Conservation (phyloP, 352 stramenopile genomes). For the Pythium graminicola region DNA sequence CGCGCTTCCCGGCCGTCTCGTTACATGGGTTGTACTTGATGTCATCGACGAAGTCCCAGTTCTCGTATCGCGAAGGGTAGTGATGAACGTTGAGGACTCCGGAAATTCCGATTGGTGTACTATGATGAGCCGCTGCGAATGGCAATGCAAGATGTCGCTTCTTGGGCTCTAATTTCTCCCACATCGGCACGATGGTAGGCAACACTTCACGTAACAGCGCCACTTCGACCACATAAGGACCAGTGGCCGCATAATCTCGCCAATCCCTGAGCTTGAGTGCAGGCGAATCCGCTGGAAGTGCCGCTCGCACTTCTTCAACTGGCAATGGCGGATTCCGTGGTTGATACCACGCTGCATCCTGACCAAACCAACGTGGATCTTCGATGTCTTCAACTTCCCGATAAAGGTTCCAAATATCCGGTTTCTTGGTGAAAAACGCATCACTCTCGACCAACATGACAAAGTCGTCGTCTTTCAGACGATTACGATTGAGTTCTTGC, state of each 20-base stretch:
- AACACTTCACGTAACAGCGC: slow-evolving; percentile 41
- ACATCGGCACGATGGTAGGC: slow-evolving; percentile 40
- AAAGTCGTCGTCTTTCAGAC: slow-evolving; percentile 46
- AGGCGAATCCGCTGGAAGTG: slow-evolving; percentile 39
- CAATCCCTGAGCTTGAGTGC: slow-evolving; percentile 49
- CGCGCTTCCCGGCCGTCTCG: slow-evolving; percentile 24
- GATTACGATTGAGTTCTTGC: slow-evolving; percentile 27
- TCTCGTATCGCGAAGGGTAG: slow-evolving; percentile 78
- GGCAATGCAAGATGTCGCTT: slow-evolving; percentile 64
- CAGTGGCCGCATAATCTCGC: slow-evolving; percentile 64
- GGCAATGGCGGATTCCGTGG: slow-evolving; percentile 42
- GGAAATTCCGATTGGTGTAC: slow-evolving; percentile 48
- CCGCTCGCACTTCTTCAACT: slow-evolving; percentile 25
- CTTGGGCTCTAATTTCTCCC: slow-evolving; percentile 38
- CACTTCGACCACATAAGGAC: slow-evolving; percentile 63
- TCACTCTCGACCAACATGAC: slow-evolving; percentile 78
- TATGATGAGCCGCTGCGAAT: slow-evolving; percentile 57
- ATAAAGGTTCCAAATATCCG: slow-evolving; percentile 68
- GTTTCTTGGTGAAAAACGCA: slow-evolving; percentile 72
- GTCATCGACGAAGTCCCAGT: slow-evolving; percentile 84
- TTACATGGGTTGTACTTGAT: slow-evolving; percentile 70
- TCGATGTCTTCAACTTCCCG: slow-evolving; percentile 53
- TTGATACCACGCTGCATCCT: slow-evolving; percentile 80
- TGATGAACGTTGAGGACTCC: slow-evolving; percentile 69
- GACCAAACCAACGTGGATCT: slow-evolving; percentile 46